Base-by-base conservation (phyloP, 202 grass and related monocot genomes). In the Digitaria exilis region DNA sequence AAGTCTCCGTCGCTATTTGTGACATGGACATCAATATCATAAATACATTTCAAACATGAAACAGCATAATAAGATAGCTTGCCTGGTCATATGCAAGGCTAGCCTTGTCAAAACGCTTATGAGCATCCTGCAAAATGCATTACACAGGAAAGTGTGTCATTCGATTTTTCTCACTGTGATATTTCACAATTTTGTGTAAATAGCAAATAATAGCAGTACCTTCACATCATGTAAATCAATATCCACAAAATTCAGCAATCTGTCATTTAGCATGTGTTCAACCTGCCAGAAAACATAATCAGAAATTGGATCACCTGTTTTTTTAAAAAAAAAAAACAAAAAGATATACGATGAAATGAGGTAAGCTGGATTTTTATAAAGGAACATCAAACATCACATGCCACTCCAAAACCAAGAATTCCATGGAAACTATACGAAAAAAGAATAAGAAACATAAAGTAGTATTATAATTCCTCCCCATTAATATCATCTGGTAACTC, bases 171-270 rank as follows among this genome's bases (percentile, higher is more conserved):
- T 77, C 48, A 45, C 54, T 29, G 51, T 49, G 8, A 50, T 60
- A n/a, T 54, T 72, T 83, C n/a, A 66, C 57, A 16, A 14, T 78
- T 78, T 18, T 7, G 14, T 64, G 42, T 57, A 67, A 61, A 84
- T 46, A 55, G 28, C 2, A 73, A 49, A 85, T 77, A 43, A 70
- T 79, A 75, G 6, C n/a, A 66, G 84, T 84, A 96, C 93, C 91
- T 99, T 99, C 76, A 99, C 96, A 80, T 94, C 93, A 85, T 99
- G 93, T 81, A 96, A 92, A 90, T 99, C 96, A 83, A 94, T 82
- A 5, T 99, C 96, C 29, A 90, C 93, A 88, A 99, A 99, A 62
- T 96, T 94, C 87, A 99, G 80, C 75, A 99, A 87, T 86, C 93
- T 96, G 78, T 92, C 96, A 86, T 96, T 96, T 87, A 96, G 84